Evolutionary conservation across 257 asterid species (phyloP), one percentile per base, ranked within the genome.

Genomic region (Nicotiana attenuata): DNA sequence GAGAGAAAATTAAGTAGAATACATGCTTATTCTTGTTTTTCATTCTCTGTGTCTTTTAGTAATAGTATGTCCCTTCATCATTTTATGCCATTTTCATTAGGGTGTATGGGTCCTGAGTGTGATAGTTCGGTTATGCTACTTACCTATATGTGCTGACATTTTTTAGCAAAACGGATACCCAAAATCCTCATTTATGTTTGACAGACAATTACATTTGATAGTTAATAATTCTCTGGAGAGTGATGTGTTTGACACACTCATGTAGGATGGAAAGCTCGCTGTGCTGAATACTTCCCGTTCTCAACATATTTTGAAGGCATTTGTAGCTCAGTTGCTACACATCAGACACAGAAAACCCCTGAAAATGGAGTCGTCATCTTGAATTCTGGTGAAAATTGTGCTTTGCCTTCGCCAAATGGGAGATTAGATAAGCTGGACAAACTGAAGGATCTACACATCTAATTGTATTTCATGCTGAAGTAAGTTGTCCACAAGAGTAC

Each of bases 181-280:
- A 50, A 75, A 50, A 75, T 75, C 63, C 45, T 24, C 26, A 50
- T 22, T 1, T 0, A 2, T 71, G 38, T 71, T 71, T 45, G 38
- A 45, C 35, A 3, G 22, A 13, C 19, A 67, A 71, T 71, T 71
- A 22, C 50, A 45, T 57, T 71, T 75, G 79, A 73, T 73, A 14
- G 15, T 26, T 64, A 35, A 64, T 26, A 50, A 50, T 75, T 60
- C 13, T 10, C 14, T 65, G 73, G 77, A 61, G 56, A 33, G n/a
- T 78, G 67, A 80, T 86, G 75, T 66, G 45, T 59, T 81, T 76
- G 63, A 41, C 69, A 16, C 77, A 13, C 50, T 71, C 38, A 79
- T 87, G 86, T 87, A 96, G 99, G 97, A 88, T 96, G 99, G 99
- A 93, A 90, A 84, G 86, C 29, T 45, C 92, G 84, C 17, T 96